Evolutionary conservation across 306 rosid genomes (phyloP), one percentile per base, ranked within the genome.

Genomic region (Vigna radiata): DNA sequence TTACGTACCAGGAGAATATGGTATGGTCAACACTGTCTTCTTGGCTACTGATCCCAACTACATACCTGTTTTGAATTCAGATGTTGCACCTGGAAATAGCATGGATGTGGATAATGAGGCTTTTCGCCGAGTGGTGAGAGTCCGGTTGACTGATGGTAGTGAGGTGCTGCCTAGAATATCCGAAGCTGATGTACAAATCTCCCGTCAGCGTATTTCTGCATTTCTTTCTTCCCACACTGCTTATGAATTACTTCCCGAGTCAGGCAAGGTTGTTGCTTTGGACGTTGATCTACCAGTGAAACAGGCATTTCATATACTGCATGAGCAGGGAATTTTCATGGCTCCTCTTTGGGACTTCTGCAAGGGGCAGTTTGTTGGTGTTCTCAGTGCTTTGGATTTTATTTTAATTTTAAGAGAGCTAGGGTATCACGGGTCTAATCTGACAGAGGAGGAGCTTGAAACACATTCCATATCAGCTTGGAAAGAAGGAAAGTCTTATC

Each of bases 381-480:
- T 94, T 86, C 93, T 94, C 60, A 90, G 91, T 76, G 96, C 91
- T 61, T 73, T 41, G 79, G 97, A 94, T 89, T 94, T 91, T 84
- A 89, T 94, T 72, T 85, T 94, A 82, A 94, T 94, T 72, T 83
- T 94, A 81, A 90, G 90, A 86, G 97, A 94, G 98, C 94, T 94
- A 79, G 96, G 98, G 88, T 91, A 83, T 86, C 91, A 84, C 75
- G 97, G 96, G 12, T 94, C 98, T 65, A 94, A 90, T 87, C 90
- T 94, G 81, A 91, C 98, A 15, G 97, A 94, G 73, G 98, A 94
- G 85, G 98, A 94, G 82, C 98, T 94, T 70, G 97, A 94, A 83
- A 94, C 98, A 71, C 98, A 94, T 86, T 85, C 94, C 17, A 90
- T 94, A 85, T 88, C 96, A 19, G 98, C 98, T 78, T 94, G 98